phyloP scores from a whole-genome alignment of 75 land plant species.

The Sequoiadendron giganteum region DNA sequence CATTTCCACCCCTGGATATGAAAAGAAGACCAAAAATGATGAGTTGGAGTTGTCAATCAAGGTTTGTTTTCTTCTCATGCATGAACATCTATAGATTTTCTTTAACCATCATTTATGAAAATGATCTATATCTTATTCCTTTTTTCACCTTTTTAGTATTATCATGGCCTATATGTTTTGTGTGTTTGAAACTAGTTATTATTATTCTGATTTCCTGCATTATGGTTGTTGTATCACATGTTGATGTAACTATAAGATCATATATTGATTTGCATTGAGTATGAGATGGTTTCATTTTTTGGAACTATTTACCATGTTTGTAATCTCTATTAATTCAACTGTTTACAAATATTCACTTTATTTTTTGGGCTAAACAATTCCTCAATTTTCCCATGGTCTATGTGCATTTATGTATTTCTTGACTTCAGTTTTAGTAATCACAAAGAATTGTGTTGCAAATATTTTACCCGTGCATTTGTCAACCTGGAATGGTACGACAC shows the following conservation, averaged over 20 bases:
- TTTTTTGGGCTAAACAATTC: background rate
- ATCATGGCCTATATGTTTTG: background rate
- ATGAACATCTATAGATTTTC: background rate
- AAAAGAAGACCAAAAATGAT: conserved; percentile 35
- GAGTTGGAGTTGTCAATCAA: conserved; percentile 22
- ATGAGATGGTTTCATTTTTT: background rate
- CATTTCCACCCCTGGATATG: conserved; percentile 79
- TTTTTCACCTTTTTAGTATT: background rate
- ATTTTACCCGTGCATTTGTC: background rate
- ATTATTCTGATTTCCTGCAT: background rate
- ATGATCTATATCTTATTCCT: background rate
- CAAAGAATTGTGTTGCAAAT: background rate
- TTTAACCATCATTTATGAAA: background rate
- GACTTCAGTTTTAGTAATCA: background rate
- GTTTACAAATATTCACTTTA: background rate
- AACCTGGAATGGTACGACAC: background rate
- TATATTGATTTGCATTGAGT: background rate
- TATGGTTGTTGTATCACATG: background rate
- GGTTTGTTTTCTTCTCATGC: conserved; percentile 8
- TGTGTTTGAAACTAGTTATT: background rate
- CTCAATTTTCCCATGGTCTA: background rate
- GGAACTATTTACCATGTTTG: background rate
- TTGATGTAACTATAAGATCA: background rate
- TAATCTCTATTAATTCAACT: background rate
- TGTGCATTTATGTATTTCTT: background rate